Evolutionary conservation across 441 rosid genomes (phyloP), one percentile per base, ranked within the genome.

Genomic region (Pelargonium citronellum): DNA sequence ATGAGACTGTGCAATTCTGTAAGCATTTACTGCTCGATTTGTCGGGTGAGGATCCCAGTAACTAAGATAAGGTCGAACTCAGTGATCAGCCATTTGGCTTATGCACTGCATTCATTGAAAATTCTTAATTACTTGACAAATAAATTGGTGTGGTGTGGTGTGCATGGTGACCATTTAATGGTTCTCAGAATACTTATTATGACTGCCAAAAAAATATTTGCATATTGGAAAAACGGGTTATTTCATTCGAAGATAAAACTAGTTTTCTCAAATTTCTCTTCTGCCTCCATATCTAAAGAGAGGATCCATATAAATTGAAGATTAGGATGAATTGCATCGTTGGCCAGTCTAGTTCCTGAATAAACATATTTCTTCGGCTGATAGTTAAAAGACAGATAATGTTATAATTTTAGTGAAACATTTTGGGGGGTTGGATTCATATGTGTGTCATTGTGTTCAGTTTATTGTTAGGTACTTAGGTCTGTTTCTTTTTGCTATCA

Each of bases 321-420:
- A 72, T 70, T 58, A 69, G 77, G 75, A 70, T 76, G 70, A 66
- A 19, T 19, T 27, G 9, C 24, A 16, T 72, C 47, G 20, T 39
- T 67, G 71, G 72, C 46, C 78, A 37, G 3, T 68, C 64, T 11
- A 46, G 61, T 69, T 63, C 60, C 67, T 53, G 27, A 67, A 41
- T 10, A 5, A 55, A 67, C 61, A 67, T 60, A 53, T 65, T 41
- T 63, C 53, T 46, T 2, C 19, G 34, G 44, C 7, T 17, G 7
- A 30, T 68, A 73, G 24, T 57, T 51, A 75, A 77, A 73, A 77
- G 84, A 73, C 76, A 73, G 80, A 17, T 69, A 70, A 72, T 51
- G 53, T n/a, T 67, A 67, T 77, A 67, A 64, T 53, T 70, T 66
- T 0, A 61, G 44, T 78, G 79, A 67, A 79, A 66, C 37, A 24